Evolutionary conservation across 495 filamentous ascomycete species (phyloP).

Genomic region (Massariosphaeria phaeospora): DNA sequence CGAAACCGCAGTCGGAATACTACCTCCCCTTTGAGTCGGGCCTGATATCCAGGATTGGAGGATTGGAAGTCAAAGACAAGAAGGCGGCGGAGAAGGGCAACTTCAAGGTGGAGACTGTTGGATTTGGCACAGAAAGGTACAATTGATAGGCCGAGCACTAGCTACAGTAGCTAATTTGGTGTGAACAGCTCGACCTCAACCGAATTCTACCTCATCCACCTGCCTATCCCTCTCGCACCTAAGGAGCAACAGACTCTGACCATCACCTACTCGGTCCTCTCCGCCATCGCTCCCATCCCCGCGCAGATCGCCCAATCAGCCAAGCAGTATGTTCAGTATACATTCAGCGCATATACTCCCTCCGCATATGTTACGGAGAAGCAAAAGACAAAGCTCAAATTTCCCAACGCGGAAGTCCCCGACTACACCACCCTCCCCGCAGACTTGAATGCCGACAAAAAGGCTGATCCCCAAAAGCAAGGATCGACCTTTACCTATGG

Average conservation of each 20-base stretch:
- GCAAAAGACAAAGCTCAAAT: slow-evolving; percentile 95
- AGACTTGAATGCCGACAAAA: slow-evolving; percentile 51
- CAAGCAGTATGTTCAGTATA: slow-evolving; percentile 78
- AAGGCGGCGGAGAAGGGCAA: slow-evolving; percentile 63
- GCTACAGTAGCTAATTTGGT: neutral
- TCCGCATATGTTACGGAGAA: slow-evolving; percentile 80
- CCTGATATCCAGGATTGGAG: slow-evolving; percentile 69
- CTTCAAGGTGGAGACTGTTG: slow-evolving; percentile 63
- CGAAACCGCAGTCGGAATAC: slow-evolving; percentile 76
- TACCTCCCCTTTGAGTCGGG: slow-evolving; percentile 76
- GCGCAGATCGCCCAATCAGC: slow-evolving; percentile 73
- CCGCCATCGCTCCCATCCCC: slow-evolving; percentile 70
- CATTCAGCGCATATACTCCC: slow-evolving; percentile 73
- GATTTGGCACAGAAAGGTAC: slow-evolving; percentile 61
- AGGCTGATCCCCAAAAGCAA: slow-evolving; percentile 70
- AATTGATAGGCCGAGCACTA: neutral
- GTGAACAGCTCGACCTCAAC: slow-evolving; percentile 53
- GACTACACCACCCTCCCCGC: slow-evolving; percentile 74
- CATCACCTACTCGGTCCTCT: slow-evolving; percentile 75
- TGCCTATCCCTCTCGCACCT: slow-evolving; percentile 68
- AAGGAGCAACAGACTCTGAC: slow-evolving; percentile 75
- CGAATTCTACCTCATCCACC: slow-evolving; percentile 77
- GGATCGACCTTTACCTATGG: slow-evolving; percentile 87
- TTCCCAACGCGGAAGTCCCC: slow-evolving; percentile 69
- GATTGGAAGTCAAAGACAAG: slow-evolving; percentile 85